phyloP scores from a whole-genome alignment of 2,329 filamentous ascomycete species.

The Ilyonectria mors-panacis region DNA sequence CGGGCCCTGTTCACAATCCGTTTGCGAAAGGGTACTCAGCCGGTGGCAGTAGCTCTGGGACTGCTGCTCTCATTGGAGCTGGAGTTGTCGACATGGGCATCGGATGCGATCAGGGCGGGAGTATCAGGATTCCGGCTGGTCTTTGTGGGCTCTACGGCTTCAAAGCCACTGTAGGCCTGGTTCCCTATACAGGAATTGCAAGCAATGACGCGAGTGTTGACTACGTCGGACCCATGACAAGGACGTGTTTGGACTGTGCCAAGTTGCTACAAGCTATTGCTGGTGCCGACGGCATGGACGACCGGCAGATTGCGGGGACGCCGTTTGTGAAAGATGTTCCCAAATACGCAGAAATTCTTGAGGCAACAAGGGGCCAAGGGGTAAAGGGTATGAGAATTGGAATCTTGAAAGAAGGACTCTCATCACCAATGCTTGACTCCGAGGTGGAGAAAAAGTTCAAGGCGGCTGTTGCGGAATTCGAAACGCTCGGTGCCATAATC shows the following conservation, averaged over 20 bases:
- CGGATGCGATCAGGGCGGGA: conserved; percentile 13
- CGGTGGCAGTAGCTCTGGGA: conserved; percentile 9
- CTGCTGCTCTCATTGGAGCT: conserved; percentile 2
- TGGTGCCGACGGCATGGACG: conserved; percentile 14
- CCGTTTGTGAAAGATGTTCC: not conserved
- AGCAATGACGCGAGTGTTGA: conserved; percentile 10
- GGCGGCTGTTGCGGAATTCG: not conserved
- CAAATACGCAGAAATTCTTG: not conserved
- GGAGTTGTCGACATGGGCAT: conserved; percentile 16
- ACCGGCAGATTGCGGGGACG: conserved; percentile 3
- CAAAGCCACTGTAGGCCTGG: conserved; percentile 11
- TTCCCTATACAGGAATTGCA: conserved; percentile 9
- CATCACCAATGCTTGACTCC: not conserved
- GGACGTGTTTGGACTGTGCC: not conserved
- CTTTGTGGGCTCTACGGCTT: conserved; percentile 11
- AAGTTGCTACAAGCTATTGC: conserved; percentile 17
- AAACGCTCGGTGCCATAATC: conserved; percentile 2
- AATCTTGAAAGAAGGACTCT: conserved; percentile 4
- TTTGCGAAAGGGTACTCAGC: conserved; percentile 13
- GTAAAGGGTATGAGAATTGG: conserved; percentile 14
- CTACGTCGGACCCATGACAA: conserved; percentile 12
- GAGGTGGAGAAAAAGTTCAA: not conserved
- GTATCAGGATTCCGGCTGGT: conserved; percentile 14
- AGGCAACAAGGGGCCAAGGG: not conserved
- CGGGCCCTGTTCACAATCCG: conserved; percentile 19